Evolutionary conservation across 805 yeast genomes (phyloP).

Genomic region (Barnettozyma botsteinii): DNA sequence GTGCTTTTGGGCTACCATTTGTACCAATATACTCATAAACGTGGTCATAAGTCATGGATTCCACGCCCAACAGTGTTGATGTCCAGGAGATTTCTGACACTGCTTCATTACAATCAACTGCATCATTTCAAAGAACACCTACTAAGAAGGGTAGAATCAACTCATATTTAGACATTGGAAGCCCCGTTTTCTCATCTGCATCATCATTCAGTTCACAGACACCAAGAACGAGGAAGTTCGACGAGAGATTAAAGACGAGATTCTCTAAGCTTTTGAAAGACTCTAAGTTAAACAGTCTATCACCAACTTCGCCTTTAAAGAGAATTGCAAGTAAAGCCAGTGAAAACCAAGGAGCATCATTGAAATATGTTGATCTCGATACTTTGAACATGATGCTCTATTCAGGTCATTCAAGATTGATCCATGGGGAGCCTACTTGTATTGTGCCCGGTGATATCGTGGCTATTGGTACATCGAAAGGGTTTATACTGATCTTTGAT

Average conservation of each 20-base stretch:
- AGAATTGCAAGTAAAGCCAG: background rate
- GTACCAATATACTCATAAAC: background rate
- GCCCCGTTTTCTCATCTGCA: slow-evolving; percentile 7
- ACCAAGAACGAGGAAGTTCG: slow-evolving; percentile 8
- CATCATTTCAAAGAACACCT: slow-evolving; percentile 4
- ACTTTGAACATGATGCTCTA: slow-evolving; percentile 32
- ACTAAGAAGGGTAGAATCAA: background rate
- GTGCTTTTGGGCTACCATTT: too few relatives aligned
- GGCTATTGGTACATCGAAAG: slow-evolving; percentile 67
- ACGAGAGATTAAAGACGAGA: slow-evolving; percentile 5
- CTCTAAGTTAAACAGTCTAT: background rate
- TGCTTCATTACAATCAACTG: slow-evolving; percentile 1
- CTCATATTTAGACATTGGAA: slow-evolving; percentile 1
- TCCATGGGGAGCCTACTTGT: slow-evolving; percentile 48
- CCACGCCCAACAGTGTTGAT: background rate
- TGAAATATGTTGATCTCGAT: slow-evolving; percentile 37
- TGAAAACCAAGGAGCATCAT: background rate
- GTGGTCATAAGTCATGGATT: background rate
- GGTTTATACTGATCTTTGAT: slow-evolving; percentile 60
- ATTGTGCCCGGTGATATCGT: slow-evolving; percentile 41
- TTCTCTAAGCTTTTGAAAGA: slow-evolving; percentile 3
- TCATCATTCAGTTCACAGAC: slow-evolving; percentile 6
- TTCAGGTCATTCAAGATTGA: slow-evolving; percentile 27
- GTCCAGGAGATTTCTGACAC: slow-evolving; percentile 3
- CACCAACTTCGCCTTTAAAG: background rate